A percentile compares a stretch with the other conserved stretches of the same genome.
Evolutionary conservation across 306 rosid genomes (phyloP).

Genomic region (Quercus agrifolia): DNA sequence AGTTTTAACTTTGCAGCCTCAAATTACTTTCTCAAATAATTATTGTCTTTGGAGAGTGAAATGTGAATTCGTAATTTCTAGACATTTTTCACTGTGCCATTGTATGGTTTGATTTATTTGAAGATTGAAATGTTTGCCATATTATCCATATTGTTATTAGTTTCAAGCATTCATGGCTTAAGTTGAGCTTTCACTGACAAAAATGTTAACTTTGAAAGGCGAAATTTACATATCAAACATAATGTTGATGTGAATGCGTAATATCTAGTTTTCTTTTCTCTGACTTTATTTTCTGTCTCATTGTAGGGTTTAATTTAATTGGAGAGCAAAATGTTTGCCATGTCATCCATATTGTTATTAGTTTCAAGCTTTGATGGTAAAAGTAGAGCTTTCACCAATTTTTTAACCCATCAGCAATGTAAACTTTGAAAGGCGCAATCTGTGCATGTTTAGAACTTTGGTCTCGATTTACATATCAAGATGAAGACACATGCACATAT

Average conservation of each 20-base stretch:
- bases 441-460: background rate
- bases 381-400: background rate
- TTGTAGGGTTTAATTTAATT: background rate
- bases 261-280: background rate
- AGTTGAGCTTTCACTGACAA: no score
- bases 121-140: no score
- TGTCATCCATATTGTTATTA: background rate
- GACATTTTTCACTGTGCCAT: no score
- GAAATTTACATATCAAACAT: background rate
- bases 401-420: background rate
- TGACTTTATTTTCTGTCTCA: background rate
- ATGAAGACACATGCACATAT: constrained; percentile 41
- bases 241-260: background rate
- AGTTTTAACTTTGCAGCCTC: background rate
- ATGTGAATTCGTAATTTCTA: no score
- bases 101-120: no score
- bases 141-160: no score
- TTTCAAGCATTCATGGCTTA: no score
- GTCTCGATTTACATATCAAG: constrained; percentile 17
- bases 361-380: background rate
- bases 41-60: no score
- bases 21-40: background rate
- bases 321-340: background rate
- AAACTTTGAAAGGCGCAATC: background rate
- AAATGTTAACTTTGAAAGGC: no score